phyloP scores from a whole-genome alignment of 2,329 filamentous ascomycete species.

The Colletotrichum melonis region DNA sequence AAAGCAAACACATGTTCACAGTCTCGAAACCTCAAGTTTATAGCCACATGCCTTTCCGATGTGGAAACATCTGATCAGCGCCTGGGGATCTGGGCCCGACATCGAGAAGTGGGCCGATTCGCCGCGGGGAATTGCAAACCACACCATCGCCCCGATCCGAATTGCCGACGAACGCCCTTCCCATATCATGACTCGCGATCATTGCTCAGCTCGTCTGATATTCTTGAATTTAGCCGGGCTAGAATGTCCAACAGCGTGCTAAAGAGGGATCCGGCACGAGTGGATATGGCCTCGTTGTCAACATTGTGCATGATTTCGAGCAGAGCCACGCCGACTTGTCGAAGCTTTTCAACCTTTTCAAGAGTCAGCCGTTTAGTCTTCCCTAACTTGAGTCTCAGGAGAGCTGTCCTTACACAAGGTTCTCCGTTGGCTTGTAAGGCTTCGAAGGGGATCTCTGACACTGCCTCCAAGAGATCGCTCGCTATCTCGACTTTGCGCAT shows the following conservation, averaged over 20 bases:
- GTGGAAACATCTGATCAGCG: no score
- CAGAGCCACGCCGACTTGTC: slow-evolving; percentile 50
- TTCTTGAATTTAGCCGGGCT: slow-evolving; percentile 54
- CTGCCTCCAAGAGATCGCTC: slow-evolving; percentile 52
- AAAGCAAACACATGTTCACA: no score
- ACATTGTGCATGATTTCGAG: slow-evolving; percentile 53
- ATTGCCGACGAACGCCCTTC: not conserved
- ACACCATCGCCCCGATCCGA: not conserved
- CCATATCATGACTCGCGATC: not conserved
- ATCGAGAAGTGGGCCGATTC: not conserved
- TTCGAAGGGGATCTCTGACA: slow-evolving; percentile 55
- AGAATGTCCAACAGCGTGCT: slow-evolving; percentile 52
- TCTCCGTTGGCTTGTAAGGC: slow-evolving; percentile 53
- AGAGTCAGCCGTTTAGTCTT: not conserved
- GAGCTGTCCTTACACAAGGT: slow-evolving; percentile 44
- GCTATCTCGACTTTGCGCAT: slow-evolving; percentile 54
- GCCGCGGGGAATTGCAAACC: not conserved
- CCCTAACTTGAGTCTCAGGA: not conserved
- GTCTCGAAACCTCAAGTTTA: no score
- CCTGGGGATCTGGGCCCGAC: no score
- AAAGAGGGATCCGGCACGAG: slow-evolving; percentile 52
- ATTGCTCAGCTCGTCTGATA: slow-evolving; percentile 51
- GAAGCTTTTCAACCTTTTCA: slow-evolving; percentile 52
- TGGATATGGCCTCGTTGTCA: slow-evolving; percentile 48
- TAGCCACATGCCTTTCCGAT: no score